Conservation (phyloP, 345 rosid species). For the Acer yangbiense region DNA sequence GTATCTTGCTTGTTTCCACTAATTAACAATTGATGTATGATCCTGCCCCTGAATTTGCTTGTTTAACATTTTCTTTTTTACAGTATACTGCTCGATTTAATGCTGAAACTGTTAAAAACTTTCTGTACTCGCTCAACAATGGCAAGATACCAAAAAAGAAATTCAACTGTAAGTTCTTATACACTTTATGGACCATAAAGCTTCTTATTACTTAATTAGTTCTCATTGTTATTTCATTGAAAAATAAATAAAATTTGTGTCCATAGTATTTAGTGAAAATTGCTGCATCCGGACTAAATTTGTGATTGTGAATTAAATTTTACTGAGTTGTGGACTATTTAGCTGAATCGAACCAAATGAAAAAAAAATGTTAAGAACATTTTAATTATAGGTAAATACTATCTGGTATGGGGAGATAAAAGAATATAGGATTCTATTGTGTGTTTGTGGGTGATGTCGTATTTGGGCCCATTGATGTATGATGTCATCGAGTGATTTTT, state of each 20-base stretch:
- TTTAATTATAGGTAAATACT: neutral
- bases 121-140: constrained; percentile 61
- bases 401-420: neutral
- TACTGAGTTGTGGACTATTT: neutral
- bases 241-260: neutral
- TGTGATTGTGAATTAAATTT: neutral
- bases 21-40: constrained; percentile 3
- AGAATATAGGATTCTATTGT: neutral
- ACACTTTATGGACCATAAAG: neutral
- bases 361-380: neutral
- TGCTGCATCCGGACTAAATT: neutral
- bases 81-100: constrained; percentile 84
- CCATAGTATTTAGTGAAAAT: neutral
- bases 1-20: constrained; percentile 33
- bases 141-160: constrained; percentile 81
- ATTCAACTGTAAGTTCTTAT: constrained; percentile 71
- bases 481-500: neutral
- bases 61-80: constrained; percentile 22
- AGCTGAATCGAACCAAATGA: neutral
- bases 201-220: neutral
- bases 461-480: neutral
- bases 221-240: neutral
- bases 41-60: constrained; percentile 4
- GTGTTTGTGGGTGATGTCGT: neutral
- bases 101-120: constrained; percentile 77